Evolutionary conservation across 305 asterid species (phyloP).

Genomic region (Solanum hybrid): DNA sequence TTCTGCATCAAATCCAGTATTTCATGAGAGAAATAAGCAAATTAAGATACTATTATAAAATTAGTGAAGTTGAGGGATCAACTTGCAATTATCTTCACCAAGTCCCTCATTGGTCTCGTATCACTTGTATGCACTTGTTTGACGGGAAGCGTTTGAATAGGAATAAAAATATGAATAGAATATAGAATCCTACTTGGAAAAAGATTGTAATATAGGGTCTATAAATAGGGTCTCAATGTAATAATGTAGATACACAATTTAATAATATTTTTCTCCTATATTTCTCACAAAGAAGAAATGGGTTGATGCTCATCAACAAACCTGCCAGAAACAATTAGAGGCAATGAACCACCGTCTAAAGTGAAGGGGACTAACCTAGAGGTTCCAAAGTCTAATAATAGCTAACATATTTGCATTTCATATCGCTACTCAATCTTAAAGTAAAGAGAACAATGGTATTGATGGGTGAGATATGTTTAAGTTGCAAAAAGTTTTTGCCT

Average conservation of each 20-base stretch:
- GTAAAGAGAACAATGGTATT: background rate
- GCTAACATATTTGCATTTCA: background rate
- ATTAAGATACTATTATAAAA: background rate
- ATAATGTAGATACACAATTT: background rate
- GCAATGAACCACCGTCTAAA: background rate
- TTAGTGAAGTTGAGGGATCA: background rate
- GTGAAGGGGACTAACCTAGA: background rate
- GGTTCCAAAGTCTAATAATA: background rate
- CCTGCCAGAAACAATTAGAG: background rate
- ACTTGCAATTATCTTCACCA: background rate
- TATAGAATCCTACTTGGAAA: background rate
- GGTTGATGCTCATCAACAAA: background rate
- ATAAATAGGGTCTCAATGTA: background rate
- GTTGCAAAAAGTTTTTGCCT: background rate
- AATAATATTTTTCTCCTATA: background rate
- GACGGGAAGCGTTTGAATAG: background rate
- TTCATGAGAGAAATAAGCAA: background rate
- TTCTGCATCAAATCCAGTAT: background rate
- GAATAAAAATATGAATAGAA: background rate
- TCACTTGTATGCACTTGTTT: background rate
- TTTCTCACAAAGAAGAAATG: background rate
- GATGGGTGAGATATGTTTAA: background rate
- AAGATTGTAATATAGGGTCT: background rate
- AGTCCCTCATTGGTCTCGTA: background rate
- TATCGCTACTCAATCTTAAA: background rate